These are phyloP conservation scores for Phytophthora idaei DNA, from an alignment of 352 stramenopile species.

Conservation along the genomic window DNA sequence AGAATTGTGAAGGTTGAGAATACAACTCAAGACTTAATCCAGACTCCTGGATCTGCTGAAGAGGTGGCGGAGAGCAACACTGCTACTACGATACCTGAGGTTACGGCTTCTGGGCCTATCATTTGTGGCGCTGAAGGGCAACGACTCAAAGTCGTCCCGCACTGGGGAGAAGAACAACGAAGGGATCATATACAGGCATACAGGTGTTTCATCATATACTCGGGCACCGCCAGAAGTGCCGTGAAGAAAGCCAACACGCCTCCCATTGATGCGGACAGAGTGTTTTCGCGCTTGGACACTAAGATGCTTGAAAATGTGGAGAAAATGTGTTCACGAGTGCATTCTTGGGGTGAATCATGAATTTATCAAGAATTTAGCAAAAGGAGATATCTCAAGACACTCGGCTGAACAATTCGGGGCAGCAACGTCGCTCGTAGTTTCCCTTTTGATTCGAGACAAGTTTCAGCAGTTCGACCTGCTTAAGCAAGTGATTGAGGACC, in stretches of 20 bases:
- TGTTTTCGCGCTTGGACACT: not conserved
- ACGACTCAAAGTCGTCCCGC: not conserved
- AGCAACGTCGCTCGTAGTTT: not conserved
- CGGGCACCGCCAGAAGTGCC: not conserved
- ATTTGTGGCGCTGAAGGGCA: not conserved
- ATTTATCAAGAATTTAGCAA: not conserved
- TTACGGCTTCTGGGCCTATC: not conserved
- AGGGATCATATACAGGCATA: not conserved
- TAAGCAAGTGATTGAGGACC: not conserved
- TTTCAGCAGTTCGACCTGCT: not conserved
- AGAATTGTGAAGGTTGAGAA: too few relatives aligned
- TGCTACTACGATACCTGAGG: not conserved
- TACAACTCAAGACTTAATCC: too few relatives aligned
- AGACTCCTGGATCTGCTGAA: too few relatives aligned
- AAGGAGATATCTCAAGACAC: not conserved
- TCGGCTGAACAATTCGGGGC: not conserved
- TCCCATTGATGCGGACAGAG: not conserved
- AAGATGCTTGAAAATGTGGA: not conserved
- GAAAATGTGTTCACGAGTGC: not conserved
- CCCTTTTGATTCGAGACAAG: constrained; percentile 1
- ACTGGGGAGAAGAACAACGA: not conserved
- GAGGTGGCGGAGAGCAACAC: not conserved
- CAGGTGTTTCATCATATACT: not conserved
- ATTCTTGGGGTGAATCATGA: not conserved
- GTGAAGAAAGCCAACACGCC: not conserved